Evolutionary conservation across 331 rosid genomes (phyloP), one percentile per base, ranked within the genome.

Genomic region (Phaseolus coccineus): DNA sequence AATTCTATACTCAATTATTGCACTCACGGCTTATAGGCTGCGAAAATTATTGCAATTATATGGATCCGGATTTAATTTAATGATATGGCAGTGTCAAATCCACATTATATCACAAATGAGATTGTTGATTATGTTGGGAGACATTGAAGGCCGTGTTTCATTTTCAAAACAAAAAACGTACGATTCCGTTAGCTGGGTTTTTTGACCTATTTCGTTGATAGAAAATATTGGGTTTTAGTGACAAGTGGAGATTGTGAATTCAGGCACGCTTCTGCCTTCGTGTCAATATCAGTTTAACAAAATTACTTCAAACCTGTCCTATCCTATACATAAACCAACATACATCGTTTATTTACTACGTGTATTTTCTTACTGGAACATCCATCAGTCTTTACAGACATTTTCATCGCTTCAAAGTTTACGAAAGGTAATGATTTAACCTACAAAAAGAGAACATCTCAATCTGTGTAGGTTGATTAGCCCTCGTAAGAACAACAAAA

Each of bases 141-240:
- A 31, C 51, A 66, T 40, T 2, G 71, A 66, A 39, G 52, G 71
- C 71, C 71, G 48, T 39, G 52, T 40, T 66, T 66, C 52, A 40
- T 66, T 66, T 66, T 66, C 71, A 39, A 40, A 66, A 39, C 52
- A 66, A 39, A 66, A 40, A 40, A 12, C 25, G 50, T 66, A 40
- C 46, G 31, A 66, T 66, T 66, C 48, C 15, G 71, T 66, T 66
- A 39, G 71, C 37, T 65, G 52, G 71, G 33, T 37, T 66, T 66
- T 16, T 19, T 37, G 28, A 65, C 71, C 71, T 65, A 8, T 37
- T 9, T 65, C 4, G 22, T 10, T 64, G 50, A 37, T 64, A 40
- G 51, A 66, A 10, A 46, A 46, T 46, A 46, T 66, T 39, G 15
- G 10, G 48, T 15, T 39, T 10, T 40, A 10, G 71, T 66, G 71